Evolutionary conservation across 2,329 filamentous ascomycete species (phyloP).

Genomic region (Ascochyta pisi): DNA sequence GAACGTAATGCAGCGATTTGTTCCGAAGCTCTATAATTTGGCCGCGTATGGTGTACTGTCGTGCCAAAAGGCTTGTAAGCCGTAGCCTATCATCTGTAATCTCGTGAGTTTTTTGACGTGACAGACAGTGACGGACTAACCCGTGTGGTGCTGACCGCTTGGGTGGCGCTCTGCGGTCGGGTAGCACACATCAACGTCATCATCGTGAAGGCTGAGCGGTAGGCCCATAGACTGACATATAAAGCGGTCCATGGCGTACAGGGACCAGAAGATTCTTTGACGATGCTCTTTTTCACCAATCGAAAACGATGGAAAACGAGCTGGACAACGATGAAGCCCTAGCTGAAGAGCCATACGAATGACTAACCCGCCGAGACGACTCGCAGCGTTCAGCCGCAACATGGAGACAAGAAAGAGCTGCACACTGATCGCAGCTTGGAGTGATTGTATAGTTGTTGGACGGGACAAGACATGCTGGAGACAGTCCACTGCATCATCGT

Average conservation of each 20-base stretch:
- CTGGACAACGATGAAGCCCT: slow-evolving; percentile 65
- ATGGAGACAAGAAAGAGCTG: slow-evolving; percentile 64
- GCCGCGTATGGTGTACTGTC: slow-evolving; percentile 59
- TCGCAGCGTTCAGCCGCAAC: slow-evolving; percentile 64
- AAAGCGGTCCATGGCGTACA: slow-evolving; percentile 63
- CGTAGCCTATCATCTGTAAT: slow-evolving; percentile 20
- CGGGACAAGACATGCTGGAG: slow-evolving; percentile 57
- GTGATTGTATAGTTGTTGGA: slow-evolving; percentile 54
- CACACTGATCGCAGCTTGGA: slow-evolving; percentile 61
- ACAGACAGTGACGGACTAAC: slow-evolving; percentile 7
- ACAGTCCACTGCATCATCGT: slow-evolving; percentile 59
- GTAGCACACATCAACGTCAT: slow-evolving; percentile 66
- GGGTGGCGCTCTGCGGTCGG: slow-evolving; percentile 57
- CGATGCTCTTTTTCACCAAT: slow-evolving; percentile 56
- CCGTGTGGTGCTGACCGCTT: slow-evolving; percentile 12
- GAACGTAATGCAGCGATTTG: slow-evolving; percentile 57
- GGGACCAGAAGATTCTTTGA: slow-evolving; percentile 63
- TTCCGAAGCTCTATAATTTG: slow-evolving; percentile 62
- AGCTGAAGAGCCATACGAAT: slow-evolving; percentile 64
- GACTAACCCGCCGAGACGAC: slow-evolving; percentile 62
- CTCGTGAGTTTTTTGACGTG: not conserved
- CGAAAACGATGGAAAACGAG: slow-evolving; percentile 60
- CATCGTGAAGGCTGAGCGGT: slow-evolving; percentile 62
- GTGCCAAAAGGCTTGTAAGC: slow-evolving; percentile 48
- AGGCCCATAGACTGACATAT: slow-evolving; percentile 64